Evolutionary conservation across 257 asterid species (phyloP).

Genomic region (Salvia rosmarinus): DNA sequence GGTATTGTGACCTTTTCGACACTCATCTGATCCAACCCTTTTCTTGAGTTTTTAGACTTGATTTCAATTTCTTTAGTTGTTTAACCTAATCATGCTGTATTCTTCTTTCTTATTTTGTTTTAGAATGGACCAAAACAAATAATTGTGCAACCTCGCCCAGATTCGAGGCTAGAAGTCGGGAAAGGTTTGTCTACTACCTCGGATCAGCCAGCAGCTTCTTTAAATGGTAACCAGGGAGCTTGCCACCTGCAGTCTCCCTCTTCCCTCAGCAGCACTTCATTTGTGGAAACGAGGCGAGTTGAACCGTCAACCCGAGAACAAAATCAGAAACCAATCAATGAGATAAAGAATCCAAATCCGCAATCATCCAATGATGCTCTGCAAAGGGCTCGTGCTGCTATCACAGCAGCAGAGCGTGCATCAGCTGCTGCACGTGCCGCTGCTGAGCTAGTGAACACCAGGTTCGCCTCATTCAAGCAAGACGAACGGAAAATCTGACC

Average conservation of each 20-base stretch:
- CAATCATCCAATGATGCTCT: conserved; percentile 60
- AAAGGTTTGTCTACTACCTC: conserved; percentile 32
- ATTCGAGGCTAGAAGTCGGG: conserved; percentile 29
- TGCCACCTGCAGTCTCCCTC: conserved; percentile 37
- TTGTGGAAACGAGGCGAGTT: conserved; percentile 19
- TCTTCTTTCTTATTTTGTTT: conserved; percentile 20
- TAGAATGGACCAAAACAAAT: conserved; percentile 90
- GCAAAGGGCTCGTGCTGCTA: conserved; percentile 76
- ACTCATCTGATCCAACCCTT: not conserved
- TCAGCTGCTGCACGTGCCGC: conserved; percentile 94
- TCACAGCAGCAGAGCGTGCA: conserved; percentile 93
- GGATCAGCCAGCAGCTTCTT: conserved; percentile 39
- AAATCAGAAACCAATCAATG: conserved; percentile 30
- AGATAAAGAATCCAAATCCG: conserved; percentile 39
- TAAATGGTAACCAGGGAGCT: conserved; percentile 36
- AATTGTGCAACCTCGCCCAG: conserved; percentile 38
- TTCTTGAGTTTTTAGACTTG: not conserved
- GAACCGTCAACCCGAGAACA: conserved; percentile 37
- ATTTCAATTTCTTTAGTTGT: not conserved
- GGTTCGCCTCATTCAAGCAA: conserved; percentile 40
- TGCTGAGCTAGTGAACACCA: conserved; percentile 63
- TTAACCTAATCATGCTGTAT: not conserved
- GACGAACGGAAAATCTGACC: conserved; percentile 38
- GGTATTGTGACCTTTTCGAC: not conserved
- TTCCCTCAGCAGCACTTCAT: conserved; percentile 35